Evolutionary conservation across 129 eudicot species (phyloP), one percentile per base, ranked within the genome.

Genomic region (Saussurea involucrata): DNA sequence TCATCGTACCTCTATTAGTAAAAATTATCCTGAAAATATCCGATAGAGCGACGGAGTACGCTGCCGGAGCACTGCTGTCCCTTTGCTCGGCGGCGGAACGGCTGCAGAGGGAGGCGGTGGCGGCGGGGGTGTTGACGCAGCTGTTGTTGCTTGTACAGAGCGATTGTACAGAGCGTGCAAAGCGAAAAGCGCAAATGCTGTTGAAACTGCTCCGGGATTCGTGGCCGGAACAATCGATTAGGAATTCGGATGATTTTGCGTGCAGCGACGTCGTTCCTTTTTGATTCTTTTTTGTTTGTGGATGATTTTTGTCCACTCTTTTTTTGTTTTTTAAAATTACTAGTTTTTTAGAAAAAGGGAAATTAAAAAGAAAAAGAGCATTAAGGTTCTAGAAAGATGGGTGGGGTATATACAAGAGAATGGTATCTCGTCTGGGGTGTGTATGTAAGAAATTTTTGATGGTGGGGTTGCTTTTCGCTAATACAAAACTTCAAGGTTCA

Each of bases 121-220:
- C 84, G 24, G 97, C 98, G 17, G 98, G 98, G 12, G 87, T 94
- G 57, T 75, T 91, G 87, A 94, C 90, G 25, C 96, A 87, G 92
- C 27, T 94, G 84, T 76, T 94, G 84, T 71, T 91, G 63, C 82
- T 94, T 27, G 98, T 94, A 3, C 98, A 94, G 70, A 94, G 97
- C 81, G 98, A 89, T 78, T 91, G 97, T 63, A 94, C 97, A 57
- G 98, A 86, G 66, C 85, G 98, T 37, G 98, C 93, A 12, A 94
- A 94, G 81, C 77, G 96, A 36, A 94, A 94, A 76, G 98, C 97
- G 81, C 97, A 91, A 79, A 89, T 86, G 98, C 82, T 94, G 84
- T 75, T 94, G 89, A 94, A 94, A 77, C 55, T 87, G 78, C 85
- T 94, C 46, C 83, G 97, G 71, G 88, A 91, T 82, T 91, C 92